A percentile compares a stretch with the other conserved stretches of the same genome.
phyloP scores from a whole-genome alignment of 2,329 filamentous ascomycete species.

The Fusarium miscanthi region DNA sequence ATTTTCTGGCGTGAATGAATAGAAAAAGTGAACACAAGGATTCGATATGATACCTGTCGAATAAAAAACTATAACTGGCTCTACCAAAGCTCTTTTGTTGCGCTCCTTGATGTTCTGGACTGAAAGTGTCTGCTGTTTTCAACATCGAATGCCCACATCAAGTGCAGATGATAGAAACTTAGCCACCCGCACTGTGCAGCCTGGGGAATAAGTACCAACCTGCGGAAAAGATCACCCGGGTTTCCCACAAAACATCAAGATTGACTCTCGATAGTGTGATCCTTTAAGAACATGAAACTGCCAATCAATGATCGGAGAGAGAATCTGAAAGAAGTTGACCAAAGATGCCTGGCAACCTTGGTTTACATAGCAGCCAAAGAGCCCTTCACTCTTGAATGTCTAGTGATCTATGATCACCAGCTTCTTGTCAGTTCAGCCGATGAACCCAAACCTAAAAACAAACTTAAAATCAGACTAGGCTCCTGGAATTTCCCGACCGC shows the following conservation, averaged over 20 bases:
- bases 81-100: background rate
- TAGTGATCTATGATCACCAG: background rate
- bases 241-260: constrained; percentile 16
- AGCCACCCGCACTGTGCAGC: constrained; percentile 27
- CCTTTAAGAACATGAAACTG: background rate
- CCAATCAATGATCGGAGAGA: background rate
- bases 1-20: background rate
- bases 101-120: background rate
- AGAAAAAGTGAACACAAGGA: background rate
- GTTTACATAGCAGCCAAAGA: background rate
- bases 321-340: too few relatives aligned
- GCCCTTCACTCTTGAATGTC: background rate
- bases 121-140: background rate
- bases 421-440: constrained; percentile 1
- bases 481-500: background rate
- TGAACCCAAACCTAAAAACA: background rate
- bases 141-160: background rate
- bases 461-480: constrained; percentile 2
- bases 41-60: background rate
- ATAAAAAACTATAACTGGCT: background rate
- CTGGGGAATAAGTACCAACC: background rate
- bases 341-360: background rate
- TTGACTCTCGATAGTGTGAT: background rate
- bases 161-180: background rate
- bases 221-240: constrained; percentile 17